Evolutionary conservation across 495 filamentous ascomycete species (phyloP), one percentile per base, ranked within the genome.

Genomic region (Penicillium alfredii): DNA sequence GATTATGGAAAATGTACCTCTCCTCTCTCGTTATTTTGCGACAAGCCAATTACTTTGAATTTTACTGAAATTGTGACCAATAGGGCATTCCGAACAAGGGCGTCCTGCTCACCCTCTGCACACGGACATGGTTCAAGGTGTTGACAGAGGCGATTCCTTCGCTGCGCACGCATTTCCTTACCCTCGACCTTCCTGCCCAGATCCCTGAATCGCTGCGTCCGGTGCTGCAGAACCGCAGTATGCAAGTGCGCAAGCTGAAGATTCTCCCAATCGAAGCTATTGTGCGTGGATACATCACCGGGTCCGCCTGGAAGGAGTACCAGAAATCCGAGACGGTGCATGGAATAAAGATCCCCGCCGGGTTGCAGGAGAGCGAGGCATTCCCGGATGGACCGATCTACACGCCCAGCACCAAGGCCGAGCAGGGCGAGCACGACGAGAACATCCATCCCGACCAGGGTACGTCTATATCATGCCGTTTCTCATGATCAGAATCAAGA

Each of bases 221-320:
- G 8, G 57, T 71, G 30, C 68, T 92, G 11, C 75, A 77, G 34
- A 72, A 72, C 48, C 80, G 88, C 26, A 78, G 74, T 48, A 94
- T 95, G 88, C 76, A 81, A 42, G 88, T 95, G 34, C 81, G 81
- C 44, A 79, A 77, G 43, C 71, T 86, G 17, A 74, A 80, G 35
- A 74, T 93, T 33, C 81, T 94, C 39, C 86, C 86, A n/a, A 74
- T 97, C 41, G 92, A 97, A 64, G 86, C 83, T 11, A 86, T 88
- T 39, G 88, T 95, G 2, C 81, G 90, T 18, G 90, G 92, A 37
- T 96, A 96, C 62, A 82, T 98, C 60, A 94, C 89, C 4, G 92
- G 92, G 8, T 85, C 82, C 37, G 88, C 88, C 3, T 98, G 92
- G 92, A 71, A 67, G 19, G 88, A 94, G 60, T 86, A 86, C 55